These are phyloP conservation scores for Zymoseptoria passerinii DNA, from an alignment of 2,329 filamentous ascomycete species.

Conservation along the genomic window DNA sequence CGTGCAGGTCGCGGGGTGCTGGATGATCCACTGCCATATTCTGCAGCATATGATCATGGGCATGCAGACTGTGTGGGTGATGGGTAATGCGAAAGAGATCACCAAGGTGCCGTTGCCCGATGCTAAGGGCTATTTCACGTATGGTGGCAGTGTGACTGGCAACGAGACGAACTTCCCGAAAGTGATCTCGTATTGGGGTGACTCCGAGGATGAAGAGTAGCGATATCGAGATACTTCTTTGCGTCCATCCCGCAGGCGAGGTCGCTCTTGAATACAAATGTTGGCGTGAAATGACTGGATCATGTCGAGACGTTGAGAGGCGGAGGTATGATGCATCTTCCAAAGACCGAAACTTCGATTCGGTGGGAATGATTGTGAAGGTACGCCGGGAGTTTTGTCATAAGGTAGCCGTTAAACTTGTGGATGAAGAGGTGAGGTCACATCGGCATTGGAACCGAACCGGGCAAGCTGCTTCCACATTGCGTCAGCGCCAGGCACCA, in stretches of 20 bases:
- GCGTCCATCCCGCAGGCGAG: too few relatives aligned
- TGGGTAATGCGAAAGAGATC: slow-evolving; percentile 38
- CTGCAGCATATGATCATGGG: slow-evolving; percentile 52
- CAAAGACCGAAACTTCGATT: not conserved
- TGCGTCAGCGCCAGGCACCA: not conserved
- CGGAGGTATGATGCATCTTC: not conserved
- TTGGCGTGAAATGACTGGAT: not conserved
- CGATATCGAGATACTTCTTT: not conserved
- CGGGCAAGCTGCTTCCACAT: not conserved
- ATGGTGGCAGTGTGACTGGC: slow-evolving; percentile 39
- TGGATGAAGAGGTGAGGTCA: not conserved
- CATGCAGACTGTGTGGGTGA: slow-evolving; percentile 41
- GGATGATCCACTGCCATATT: slow-evolving; percentile 57
- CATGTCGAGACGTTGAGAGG: not conserved
- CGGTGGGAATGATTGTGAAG: not conserved
- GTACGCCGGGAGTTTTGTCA: not conserved
- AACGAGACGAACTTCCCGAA: slow-evolving; percentile 19
- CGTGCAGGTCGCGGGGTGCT: slow-evolving; percentile 45
- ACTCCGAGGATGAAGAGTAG: slow-evolving; percentile 2
- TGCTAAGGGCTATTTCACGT: slow-evolving; percentile 38
- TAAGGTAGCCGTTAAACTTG: not conserved
- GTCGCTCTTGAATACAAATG: not conserved
- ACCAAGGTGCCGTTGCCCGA: slow-evolving; percentile 26
- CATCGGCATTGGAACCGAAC: not conserved
- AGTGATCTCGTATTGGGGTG: slow-evolving; percentile 18